phyloP scores from a whole-genome alignment of 805 yeast genomes.

The Sungouiella blattae region DNA sequence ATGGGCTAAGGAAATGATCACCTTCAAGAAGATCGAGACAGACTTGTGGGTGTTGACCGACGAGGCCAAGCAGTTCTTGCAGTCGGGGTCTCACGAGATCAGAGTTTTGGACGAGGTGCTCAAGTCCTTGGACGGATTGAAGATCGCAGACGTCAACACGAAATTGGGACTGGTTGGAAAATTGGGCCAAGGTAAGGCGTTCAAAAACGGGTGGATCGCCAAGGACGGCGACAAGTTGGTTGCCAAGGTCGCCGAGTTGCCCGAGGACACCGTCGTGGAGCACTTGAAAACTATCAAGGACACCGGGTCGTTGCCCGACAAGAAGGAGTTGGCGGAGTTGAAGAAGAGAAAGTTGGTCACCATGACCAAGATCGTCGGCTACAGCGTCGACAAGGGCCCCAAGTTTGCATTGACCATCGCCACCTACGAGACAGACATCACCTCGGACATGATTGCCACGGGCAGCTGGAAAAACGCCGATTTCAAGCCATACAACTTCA shows the following conservation, averaged over 20 bases:
- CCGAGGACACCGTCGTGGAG: conserved; percentile 64
- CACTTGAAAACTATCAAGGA: conserved; percentile 55
- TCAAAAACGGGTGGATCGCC: conserved; percentile 93
- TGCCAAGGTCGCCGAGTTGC: conserved; percentile 52
- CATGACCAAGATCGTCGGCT: conserved; percentile 71
- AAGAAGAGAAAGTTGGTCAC: conserved; percentile 88
- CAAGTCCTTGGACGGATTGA: conserved; percentile 71
- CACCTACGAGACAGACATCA: conserved; percentile 86
- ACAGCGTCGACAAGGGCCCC: conserved; percentile 71
- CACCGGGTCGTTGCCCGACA: conserved; percentile 55
- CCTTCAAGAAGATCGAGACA: conserved; percentile 66
- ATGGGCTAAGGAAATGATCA: conserved; percentile 77
- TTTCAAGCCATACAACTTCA: conserved; percentile 94
- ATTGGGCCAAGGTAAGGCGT: conserved; percentile 95
- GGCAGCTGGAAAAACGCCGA: conserved; percentile 80
- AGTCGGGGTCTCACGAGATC: conserved; percentile 86
- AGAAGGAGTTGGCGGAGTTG: conserved; percentile 74
- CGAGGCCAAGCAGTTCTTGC: conserved; percentile 79
- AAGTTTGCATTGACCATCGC: conserved; percentile 80
- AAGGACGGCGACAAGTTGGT: conserved; percentile 82
- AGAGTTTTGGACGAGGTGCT: conserved; percentile 74
- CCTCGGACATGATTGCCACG: conserved; percentile 83
- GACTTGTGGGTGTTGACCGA: conserved; percentile 72
- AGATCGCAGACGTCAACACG: conserved; percentile 68
- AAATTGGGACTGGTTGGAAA: conserved; percentile 81